Conservation (phyloP, 2,329 filamentous ascomycete genomes). For the Graphilbum ipis-grandicollis region DNA sequence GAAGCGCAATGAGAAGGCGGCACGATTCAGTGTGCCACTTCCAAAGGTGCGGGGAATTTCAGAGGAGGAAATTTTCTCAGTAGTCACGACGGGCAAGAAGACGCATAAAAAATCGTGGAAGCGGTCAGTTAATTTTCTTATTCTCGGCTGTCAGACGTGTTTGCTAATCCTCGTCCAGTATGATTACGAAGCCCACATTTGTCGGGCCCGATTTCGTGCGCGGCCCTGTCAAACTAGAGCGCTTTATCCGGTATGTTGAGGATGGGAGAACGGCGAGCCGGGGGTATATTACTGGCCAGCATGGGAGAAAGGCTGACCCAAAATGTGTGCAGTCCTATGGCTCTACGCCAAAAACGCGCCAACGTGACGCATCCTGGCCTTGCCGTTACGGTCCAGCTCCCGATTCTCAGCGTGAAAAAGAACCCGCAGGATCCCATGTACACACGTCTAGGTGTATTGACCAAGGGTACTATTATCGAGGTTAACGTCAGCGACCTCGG, state of each 20-base stretch:
- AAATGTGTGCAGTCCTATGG: constrained; percentile 7
- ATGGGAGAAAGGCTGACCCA: neutral
- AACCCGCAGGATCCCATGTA: constrained; percentile 78
- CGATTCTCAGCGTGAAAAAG: constrained; percentile 54
- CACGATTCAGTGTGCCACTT: constrained; percentile 79
- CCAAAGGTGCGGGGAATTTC: constrained; percentile 87
- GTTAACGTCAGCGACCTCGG: constrained; percentile 89
- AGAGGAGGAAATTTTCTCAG: constrained; percentile 74
- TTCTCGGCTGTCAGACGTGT: too few species aligned
- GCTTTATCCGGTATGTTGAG: constrained; percentile 27
- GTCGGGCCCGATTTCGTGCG: constrained; percentile 83
- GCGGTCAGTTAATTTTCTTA: too few species aligned
- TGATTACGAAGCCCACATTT: constrained; percentile 69
- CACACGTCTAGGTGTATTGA: constrained; percentile 67
- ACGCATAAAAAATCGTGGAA: constrained; percentile 44
- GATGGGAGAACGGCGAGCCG: too few species aligned
- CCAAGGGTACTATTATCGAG: constrained; percentile 65
- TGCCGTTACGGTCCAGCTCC: constrained; percentile 58
- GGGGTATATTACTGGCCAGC: too few species aligned
- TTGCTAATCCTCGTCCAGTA: constrained; percentile 18
- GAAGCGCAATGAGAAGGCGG: constrained; percentile 84
- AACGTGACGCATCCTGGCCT: constrained; percentile 34
- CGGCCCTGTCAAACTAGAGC: constrained; percentile 64
- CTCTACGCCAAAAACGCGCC: constrained; percentile 58
- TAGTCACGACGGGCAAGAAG: constrained; percentile 78